Evolutionary conservation across 2,329 filamentous ascomycete genomes (phyloP), one percentile per base, ranked within the genome.

Genomic region (Cercospora sesami): DNA sequence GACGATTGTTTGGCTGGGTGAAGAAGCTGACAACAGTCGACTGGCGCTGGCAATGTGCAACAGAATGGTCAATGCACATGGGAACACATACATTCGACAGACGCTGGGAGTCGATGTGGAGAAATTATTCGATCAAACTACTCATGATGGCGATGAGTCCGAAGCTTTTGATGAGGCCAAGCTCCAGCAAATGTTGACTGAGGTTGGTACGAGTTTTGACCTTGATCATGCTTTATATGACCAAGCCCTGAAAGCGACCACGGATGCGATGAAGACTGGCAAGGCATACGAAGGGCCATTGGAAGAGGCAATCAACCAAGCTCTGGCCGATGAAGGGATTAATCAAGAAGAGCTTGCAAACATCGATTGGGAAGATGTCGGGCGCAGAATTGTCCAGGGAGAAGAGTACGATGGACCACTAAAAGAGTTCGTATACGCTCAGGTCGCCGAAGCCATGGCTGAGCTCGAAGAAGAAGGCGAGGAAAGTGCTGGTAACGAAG

Each of bases 1-100:
- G 18, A 64, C 60, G 5, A n/a, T 67, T 10, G 55, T 67, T 14
- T 67, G 65, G 65, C 33, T 64, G 3, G 65, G 65, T 16, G 51
- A 64, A 28, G 65, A 67, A 30, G 45, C 36, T 31, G 28, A 58
- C 2, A 26, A 63, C 9, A 67, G 53, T 30, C 45, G 23, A 18
- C 4, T 39, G 7, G 64, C 64, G 8, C 48, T 66, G 14, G 6
- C 53, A 18, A 31, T 59, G 55, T 59, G 55, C 55, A 14, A 59
- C 14, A 31, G 55, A 59, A 59, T 59, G 48, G 26, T 58, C 10
- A 57, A 58, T 16, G 61, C 61, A 31, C 61, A 64, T 18, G 61
- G 61, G 14, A 64, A 57, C 5, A 48, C 31, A 8, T 64, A 64
- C 14, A 51, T 64, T 18, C 42, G 53, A 26, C 45, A 64, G 16